A percentile compares a stretch with the other conserved stretches of the same genome.
Conservation (phyloP, 2,329 filamentous ascomycete species). For the Exserohilum turcica region DNA sequence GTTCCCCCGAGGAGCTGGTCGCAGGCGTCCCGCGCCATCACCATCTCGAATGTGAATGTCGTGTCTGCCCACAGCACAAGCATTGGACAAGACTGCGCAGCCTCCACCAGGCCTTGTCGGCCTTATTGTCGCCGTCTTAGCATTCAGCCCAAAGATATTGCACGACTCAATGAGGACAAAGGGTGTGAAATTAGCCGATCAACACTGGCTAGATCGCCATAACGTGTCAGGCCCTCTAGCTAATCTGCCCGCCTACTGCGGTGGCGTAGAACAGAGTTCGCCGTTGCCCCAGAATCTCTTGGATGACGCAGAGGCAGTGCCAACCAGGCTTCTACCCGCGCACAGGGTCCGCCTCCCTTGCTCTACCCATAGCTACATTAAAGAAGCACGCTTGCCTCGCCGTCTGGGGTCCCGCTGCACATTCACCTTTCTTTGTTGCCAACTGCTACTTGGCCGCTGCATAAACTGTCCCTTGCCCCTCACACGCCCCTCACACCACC, state of each 20-base stretch:
- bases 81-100: slow-evolving; percentile 1
- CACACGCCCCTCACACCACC: neutral
- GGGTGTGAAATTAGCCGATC: neutral
- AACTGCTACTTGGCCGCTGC: slow-evolving; percentile 9
- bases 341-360: neutral
- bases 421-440: slow-evolving; percentile 3
- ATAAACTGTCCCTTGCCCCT: slow-evolving; percentile 2
- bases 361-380: slow-evolving; percentile 9
- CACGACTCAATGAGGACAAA: neutral
- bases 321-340: neutral
- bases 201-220: slow-evolving; percentile 2
- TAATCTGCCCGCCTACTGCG: neutral
- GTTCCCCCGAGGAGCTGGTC: neutral
- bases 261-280: slow-evolving; percentile 7
- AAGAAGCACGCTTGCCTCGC: slow-evolving; percentile 16
- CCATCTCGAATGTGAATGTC: no score
- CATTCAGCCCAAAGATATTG: neutral
- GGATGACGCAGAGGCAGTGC: slow-evolving; percentile 24
- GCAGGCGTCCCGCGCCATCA: no score
- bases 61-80: neutral
- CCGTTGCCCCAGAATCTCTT: slow-evolving; percentile 10
- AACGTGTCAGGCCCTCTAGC: neutral
- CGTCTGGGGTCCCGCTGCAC: neutral
- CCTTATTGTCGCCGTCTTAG: slow-evolving; percentile 4
- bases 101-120: slow-evolving; percentile 8